Base-by-base conservation (phyloP, 345 rosid species). In the Turnera subulata region DNA sequence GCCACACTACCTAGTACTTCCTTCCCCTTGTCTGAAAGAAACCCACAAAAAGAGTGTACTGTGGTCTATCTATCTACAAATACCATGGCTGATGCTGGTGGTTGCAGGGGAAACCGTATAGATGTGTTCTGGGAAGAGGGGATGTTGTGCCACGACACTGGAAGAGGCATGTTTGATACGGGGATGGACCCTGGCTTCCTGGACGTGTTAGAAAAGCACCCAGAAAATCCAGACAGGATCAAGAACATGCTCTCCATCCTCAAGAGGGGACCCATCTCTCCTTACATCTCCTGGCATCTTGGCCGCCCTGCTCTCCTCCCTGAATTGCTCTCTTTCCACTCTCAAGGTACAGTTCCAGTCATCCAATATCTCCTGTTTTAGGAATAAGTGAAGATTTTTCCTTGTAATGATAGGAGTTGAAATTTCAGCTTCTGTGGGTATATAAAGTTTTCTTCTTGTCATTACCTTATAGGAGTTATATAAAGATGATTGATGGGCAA, bases 161-260 rank as follows among this genome's bases (percentile, higher is more conserved):
- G 93, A 11, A 52, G 26, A 40, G 91, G 98, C 58, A 83, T 84
- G 5, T 86, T 86, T 66, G 89, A 89, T 68, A 58, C 81, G 20
- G 93, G 89, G 59, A 11, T 50, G 21, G 81, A 82, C 59, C 89
- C 91, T 0, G 96, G 92, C 0, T 83, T 92, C 78, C 71, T 84
- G 1, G 95, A 84, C 39, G 86, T 88, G 23, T 59, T 91, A 35
- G 95, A 91, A 48, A 73, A 78, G 54, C 96, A 91, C 55, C 96
- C 95, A 7, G 96, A 91, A 68, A 91, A 88, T 71, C 44, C 83
- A 10, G 90, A 88, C 69, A 80, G 92, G 51, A 61, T 84, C 58
- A 81, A 59, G 61, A 91, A 91, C 91, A 88, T 88, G 73, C 62
- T 88, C n/a, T 86, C 95, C 2, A 84, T 88, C 49, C 98, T 88